Evolutionary conservation across 2,329 filamentous ascomycete genomes (phyloP), one percentile per base, ranked within the genome.

Genomic region (Albifimbria verrucaria): DNA sequence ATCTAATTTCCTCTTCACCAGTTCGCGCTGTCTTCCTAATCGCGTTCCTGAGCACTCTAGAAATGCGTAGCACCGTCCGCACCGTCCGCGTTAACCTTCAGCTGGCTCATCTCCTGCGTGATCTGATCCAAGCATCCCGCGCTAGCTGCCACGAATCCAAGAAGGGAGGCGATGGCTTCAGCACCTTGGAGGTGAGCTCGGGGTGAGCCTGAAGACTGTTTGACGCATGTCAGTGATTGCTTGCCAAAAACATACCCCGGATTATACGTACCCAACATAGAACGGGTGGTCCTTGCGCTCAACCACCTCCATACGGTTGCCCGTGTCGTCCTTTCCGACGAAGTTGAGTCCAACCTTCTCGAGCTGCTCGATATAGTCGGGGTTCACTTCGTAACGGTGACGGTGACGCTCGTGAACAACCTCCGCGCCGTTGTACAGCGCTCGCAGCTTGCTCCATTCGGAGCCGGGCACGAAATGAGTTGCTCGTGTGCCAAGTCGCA

Each of bases 371-470:
- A 95, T 83, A 64, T 87, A 87, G 11, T 83, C 81, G 0, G 92
- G 91, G 73, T 96, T 96, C 59, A 96, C 89, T 74, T 96, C 92
- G 68, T 96, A 96, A 36, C 91, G 83, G 72, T 96, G 92, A 55
- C 92, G 85, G 70, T 96, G 92, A 49, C 92, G 83, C 76, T 96
- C 92, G 54, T 80, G 72, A 43, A 88, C 79, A 18, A 72, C 70
- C 1, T 76, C 69, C 1, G 72, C 74, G 2, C 75, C 71, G 3
- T 86, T 87, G 68, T 96, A 96, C 10, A 96, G 74, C 7, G 82
- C 81, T 17, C 90, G 86, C 23, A 96, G 80, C 60, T 86, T 86
- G 53, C 85, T 89, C 89, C 89, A 94, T 63, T 93, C 87, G 44
- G 80, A 89, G 51, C 82, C 83, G 1, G 79, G 68, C 68, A 94